Evolutionary conservation across 768 basidiomycete genomes (phyloP).

Genomic region (Phanerochaete carnosa): DNA sequence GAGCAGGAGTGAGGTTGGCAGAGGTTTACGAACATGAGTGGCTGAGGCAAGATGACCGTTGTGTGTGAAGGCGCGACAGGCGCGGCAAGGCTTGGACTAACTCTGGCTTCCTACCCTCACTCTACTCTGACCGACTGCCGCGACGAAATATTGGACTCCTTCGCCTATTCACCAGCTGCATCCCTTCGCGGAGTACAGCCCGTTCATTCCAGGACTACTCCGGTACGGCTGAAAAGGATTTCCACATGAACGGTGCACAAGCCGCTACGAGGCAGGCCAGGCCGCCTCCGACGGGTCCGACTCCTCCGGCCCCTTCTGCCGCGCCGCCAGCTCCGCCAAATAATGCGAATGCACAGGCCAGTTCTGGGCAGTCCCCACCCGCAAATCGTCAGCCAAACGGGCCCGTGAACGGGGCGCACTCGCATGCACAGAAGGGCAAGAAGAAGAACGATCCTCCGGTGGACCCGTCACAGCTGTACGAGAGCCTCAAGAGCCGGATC

Average conservation of each 20-base stretch:
- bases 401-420: slow-evolving; percentile 20
- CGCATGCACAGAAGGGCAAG: slow-evolving; percentile 33
- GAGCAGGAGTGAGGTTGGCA: not conserved
- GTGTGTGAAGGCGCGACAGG: slow-evolving; percentile 4
- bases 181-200: slow-evolving; percentile 7
- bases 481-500: slow-evolving; percentile 84
- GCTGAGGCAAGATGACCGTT: slow-evolving; percentile 5
- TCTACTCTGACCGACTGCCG: not conserved
- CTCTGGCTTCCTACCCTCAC: not conserved
- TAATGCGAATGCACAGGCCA: slow-evolving; percentile 25
- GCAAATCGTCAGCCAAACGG: slow-evolving; percentile 24
- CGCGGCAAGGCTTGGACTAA: not conserved
- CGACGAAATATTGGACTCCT: slow-evolving; percentile 12
- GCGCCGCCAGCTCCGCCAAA: slow-evolving; percentile 55
- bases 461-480: slow-evolving; percentile 85
- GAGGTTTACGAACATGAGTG: not conserved
- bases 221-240: slow-evolving; percentile 6
- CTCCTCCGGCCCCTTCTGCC: slow-evolving; percentile 53
- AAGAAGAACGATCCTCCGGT: slow-evolving; percentile 70
- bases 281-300: slow-evolving; percentile 29
- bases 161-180: slow-evolving; percentile 7
- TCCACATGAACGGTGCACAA: slow-evolving; percentile 11
- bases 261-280: slow-evolving; percentile 19
- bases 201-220: not conserved
- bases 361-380: slow-evolving; percentile 27